phyloP scores from a whole-genome alignment of 148 eudicot species.

The Silene uniflora region DNA sequence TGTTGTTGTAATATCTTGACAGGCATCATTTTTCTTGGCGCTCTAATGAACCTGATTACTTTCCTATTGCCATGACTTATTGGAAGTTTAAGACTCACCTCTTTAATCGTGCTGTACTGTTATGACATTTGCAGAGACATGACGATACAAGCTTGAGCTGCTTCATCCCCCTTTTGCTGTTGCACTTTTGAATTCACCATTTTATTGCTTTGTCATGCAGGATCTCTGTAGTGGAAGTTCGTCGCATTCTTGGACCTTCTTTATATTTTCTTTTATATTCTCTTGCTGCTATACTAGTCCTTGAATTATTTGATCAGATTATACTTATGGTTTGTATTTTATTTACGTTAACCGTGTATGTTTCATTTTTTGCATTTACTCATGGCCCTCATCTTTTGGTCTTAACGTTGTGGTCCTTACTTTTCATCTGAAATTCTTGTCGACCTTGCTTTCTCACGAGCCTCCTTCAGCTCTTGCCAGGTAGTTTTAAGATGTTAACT shows the following conservation, averaged over 20 bases:
- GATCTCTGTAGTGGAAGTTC: constrained; percentile 29
- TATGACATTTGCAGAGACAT: constrained; percentile 80
- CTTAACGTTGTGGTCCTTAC: constrained; percentile 4
- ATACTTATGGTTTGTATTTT: constrained; percentile 25
- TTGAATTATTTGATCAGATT: constrained; percentile 13
- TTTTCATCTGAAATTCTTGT: constrained; percentile 4
- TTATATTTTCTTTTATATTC: constrained; percentile 14
- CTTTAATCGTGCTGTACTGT: constrained; percentile 90
- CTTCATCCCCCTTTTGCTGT: constrained; percentile 21
- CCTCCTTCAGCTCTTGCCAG: constrained; percentile 5
- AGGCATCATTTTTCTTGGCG: constrained; percentile 88
- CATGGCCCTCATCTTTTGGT: not conserved
- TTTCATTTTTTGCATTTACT: constrained; percentile 11
- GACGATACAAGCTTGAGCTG: constrained; percentile 28
- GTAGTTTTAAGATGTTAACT: not conserved
- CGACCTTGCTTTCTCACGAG: constrained; percentile 2
- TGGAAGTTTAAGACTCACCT: constrained; percentile 96
- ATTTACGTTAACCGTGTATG: constrained; percentile 13
- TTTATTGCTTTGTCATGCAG: constrained; percentile 32
- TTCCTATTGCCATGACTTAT: constrained; percentile 70
- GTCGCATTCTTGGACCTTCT: constrained; percentile 21
- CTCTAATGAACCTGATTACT: constrained; percentile 71
- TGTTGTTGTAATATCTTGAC: constrained; percentile 55
- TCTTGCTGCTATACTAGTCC: constrained; percentile 15
- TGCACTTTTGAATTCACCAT: constrained; percentile 14